Evolutionary conservation across 108 stramenopile species (phyloP).

Genomic region (Chaetoceros muelleri): DNA sequence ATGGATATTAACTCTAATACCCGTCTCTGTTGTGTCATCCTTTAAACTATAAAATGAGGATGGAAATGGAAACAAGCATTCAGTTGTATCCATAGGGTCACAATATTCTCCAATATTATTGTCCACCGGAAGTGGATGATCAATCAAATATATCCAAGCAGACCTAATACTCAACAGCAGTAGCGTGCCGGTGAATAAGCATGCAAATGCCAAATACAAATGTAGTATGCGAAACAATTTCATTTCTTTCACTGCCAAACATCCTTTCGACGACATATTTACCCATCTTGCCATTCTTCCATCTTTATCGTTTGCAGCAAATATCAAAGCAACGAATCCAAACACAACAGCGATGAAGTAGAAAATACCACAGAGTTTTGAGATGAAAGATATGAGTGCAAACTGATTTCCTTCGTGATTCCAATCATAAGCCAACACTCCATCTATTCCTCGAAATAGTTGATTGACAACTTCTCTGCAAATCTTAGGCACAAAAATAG

Average conservation of each 20-base stretch:
- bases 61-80: conserved; percentile 70
- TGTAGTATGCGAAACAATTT: no score
- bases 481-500: background rate
- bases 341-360: background rate
- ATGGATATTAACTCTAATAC: conserved; percentile 33
- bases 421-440: background rate
- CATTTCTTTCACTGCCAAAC: no score
- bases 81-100: conserved; percentile 53
- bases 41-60: conserved; percentile 44
- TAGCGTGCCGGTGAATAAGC: background rate
- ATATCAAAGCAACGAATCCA: background rate
- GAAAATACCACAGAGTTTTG: background rate
- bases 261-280: no score
- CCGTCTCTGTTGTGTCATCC: conserved; percentile 32
- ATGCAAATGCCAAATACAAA: no score
- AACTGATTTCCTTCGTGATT: background rate
- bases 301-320: background rate
- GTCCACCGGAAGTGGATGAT: background rate
- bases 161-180: background rate
- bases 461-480: background rate
- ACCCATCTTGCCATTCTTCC: no score
- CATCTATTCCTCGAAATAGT: background rate
- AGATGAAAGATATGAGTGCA: background rate
- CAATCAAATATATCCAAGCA: background rate
- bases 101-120: conserved; percentile 10